These are phyloP conservation scores for Penicillium polonicum DNA, from an alignment of 2,329 filamentous ascomycete species.

Conservation along the genomic window DNA sequence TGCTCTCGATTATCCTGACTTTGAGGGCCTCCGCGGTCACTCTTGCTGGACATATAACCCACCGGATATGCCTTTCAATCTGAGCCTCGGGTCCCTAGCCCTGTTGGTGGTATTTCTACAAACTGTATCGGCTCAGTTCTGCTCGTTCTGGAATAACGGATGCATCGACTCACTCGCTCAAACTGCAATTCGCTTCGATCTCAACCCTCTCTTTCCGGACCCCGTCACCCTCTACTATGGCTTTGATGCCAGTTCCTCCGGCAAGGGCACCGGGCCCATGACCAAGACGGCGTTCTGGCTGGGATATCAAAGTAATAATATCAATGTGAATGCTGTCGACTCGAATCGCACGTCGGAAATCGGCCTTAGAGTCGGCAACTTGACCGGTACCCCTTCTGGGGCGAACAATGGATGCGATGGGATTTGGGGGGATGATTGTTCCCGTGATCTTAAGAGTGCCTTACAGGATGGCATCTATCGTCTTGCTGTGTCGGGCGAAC, in stretches of 20 bases:
- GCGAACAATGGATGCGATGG: conserved; percentile 40
- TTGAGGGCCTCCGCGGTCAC: conserved; percentile 27
- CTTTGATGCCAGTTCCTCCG: conserved; percentile 34
- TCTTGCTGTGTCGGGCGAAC: conserved; percentile 27
- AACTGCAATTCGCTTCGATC: conserved; percentile 34
- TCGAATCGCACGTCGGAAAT: conserved; percentile 39
- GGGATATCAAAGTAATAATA: conserved; percentile 29
- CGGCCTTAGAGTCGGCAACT: conserved; percentile 38
- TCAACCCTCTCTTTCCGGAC: conserved; percentile 36
- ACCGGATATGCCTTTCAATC: conserved; percentile 22
- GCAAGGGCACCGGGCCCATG: conserved; percentile 35
- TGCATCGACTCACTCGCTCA: conserved; percentile 43
- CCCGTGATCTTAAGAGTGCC: conserved; percentile 30
- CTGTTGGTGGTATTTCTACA: conserved; percentile 25
- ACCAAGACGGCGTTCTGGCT: conserved; percentile 41
- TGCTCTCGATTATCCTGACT: conserved; percentile 17
- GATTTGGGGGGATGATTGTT: conserved; percentile 37
- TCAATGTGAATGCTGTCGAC: conserved; percentile 29
- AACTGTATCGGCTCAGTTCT: conserved; percentile 31
- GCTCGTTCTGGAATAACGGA: conserved; percentile 35
- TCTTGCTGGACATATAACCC: conserved; percentile 10
- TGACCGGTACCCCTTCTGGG: conserved; percentile 36
- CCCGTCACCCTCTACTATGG: conserved; percentile 37
- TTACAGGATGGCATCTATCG: conserved; percentile 30
- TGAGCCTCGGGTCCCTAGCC: background rate